Evolutionary conservation across 768 basidiomycete species (phyloP).

Genomic region (Kwoniella dejecticola): DNA sequence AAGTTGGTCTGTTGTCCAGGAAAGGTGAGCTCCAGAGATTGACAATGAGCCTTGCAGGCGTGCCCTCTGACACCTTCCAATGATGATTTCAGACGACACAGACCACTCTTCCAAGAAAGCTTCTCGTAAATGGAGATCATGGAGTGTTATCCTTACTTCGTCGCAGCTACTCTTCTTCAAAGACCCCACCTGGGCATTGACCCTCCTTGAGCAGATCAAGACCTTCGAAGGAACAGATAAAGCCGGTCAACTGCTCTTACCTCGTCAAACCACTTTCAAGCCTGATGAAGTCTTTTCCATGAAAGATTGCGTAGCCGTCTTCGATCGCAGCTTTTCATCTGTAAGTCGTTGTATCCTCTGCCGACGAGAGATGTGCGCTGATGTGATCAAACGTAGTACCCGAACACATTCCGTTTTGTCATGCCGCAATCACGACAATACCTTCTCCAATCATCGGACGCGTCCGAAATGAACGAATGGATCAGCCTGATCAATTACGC

Average conservation of each 20-base stretch:
- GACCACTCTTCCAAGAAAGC: constrained; percentile 75
- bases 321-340: constrained; percentile 74
- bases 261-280: constrained; percentile 58
- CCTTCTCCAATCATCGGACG: constrained; percentile 72
- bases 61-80: no score
- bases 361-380: not conserved
- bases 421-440: constrained; percentile 77
- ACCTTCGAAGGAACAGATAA: constrained; percentile 7
- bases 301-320: constrained; percentile 75
- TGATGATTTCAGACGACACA: constrained; percentile 62
- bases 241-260: constrained; percentile 49
- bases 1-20: constrained; percentile 75
- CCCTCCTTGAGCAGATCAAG: constrained; percentile 43
- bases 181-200: constrained; percentile 54
- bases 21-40: constrained; percentile 66
- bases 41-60: no score
- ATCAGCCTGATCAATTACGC: constrained; percentile 91
- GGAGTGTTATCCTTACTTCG: constrained; percentile 80
- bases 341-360: constrained; percentile 61
- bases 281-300: constrained; percentile 86
- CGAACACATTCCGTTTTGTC: constrained; percentile 74
- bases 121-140: constrained; percentile 84
- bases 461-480: constrained; percentile 83
- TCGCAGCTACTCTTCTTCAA: constrained; percentile 87
- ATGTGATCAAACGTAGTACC: constrained; percentile 59